Percentiles rank a stretch among this genome's conserved stretches.
phyloP scores from a whole-genome alignment of 352 stramenopile genomes.

The Phytopythium oedochilum region DNA sequence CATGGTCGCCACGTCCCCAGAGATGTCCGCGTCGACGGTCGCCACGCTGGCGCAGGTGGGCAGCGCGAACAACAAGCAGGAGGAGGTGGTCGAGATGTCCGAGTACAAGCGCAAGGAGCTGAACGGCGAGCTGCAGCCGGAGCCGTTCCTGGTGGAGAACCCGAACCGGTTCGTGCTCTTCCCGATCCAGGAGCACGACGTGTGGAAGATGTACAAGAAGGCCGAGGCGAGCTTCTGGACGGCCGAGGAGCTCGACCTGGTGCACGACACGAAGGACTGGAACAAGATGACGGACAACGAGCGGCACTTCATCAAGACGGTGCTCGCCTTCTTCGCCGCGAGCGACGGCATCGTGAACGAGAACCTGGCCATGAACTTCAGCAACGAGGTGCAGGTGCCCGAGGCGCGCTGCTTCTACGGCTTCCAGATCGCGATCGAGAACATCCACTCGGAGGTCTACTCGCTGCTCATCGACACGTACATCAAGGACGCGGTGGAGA shows the following conservation, averaged over 20 bases:
- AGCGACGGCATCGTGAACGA: conserved; percentile 99
- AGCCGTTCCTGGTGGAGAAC: conserved; percentile 96
- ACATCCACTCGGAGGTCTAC: conserved; percentile 99
- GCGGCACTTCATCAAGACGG: conserved; percentile 96
- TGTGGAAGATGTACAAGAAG: conserved; percentile 99
- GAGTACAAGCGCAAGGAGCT: conserved; percentile 88
- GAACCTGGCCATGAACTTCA: conserved; percentile 99
- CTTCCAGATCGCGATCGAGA: conserved; percentile 99
- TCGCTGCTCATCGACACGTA: conserved; percentile 99
- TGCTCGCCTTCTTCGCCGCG: conserved; percentile 98
- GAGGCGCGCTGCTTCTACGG: conserved; percentile 99
- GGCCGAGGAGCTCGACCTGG: conserved; percentile 97
- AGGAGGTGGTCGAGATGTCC: conserved; percentile 40
- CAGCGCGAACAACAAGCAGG: conserved; percentile 10
- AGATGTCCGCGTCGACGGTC: conserved; percentile 12
- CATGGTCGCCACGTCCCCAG: conserved; percentile 34
- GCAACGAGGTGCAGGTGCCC: conserved; percentile 94
- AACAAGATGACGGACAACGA: conserved; percentile 92
- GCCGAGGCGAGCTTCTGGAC: conserved; percentile 99
- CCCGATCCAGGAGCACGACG: conserved; percentile 96
- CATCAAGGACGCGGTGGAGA: conserved; percentile 95
- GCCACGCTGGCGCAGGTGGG: conserved; percentile 28
- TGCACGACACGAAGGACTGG: conserved; percentile 96
- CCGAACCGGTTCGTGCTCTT: conserved; percentile 97
- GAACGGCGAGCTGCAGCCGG: conserved; percentile 71